phyloP scores from a whole-genome alignment of 108 stramenopile species.

The Licmophora abbreviata region DNA sequence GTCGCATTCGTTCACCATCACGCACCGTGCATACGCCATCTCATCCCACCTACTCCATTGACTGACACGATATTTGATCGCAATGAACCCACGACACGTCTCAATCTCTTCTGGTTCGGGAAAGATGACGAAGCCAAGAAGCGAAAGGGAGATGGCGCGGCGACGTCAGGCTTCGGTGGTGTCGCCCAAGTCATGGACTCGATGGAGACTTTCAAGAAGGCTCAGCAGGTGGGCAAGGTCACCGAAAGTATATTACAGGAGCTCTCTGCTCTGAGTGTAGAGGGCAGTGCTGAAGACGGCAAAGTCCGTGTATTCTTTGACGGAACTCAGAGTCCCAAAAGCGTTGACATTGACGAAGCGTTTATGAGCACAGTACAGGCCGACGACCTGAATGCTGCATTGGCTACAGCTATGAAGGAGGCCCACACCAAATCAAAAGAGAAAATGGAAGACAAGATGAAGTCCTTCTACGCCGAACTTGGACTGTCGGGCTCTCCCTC shows the following conservation, averaged over 20 bases:
- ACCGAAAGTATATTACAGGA: conserved; percentile 24
- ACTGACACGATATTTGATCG: too few relatives aligned
- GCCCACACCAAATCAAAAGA: conserved; percentile 25
- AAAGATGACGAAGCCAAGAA: conserved; percentile 2
- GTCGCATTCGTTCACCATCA: too few relatives aligned
- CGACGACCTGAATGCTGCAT: conserved; percentile 14
- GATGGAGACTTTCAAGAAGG: conserved; percentile 28
- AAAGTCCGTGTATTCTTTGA: conserved; percentile 36
- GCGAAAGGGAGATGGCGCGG: neutral
- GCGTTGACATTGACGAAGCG: conserved; percentile 28
- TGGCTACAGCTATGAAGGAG: conserved; percentile 36
- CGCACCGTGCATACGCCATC: too few relatives aligned
- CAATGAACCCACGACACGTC: neutral
- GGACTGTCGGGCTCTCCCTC: too few relatives aligned
- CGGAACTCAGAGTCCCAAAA: conserved; percentile 28
- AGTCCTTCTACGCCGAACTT: conserved; percentile 25
- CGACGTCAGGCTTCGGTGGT: neutral
- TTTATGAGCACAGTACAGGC: conserved; percentile 12
- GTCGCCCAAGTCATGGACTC: conserved; percentile 27
- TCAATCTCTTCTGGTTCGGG: conserved; percentile 11
- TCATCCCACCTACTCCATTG: neutral
- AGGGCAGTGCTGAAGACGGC: conserved; percentile 34
- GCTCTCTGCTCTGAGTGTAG: conserved; percentile 21
- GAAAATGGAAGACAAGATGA: conserved; percentile 42
- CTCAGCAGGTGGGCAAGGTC: conserved; percentile 26